Evolutionary conservation across 2,329 filamentous ascomycete genomes (phyloP), one percentile per base, ranked within the genome.

Genomic region (Canariomyces notabilis): DNA sequence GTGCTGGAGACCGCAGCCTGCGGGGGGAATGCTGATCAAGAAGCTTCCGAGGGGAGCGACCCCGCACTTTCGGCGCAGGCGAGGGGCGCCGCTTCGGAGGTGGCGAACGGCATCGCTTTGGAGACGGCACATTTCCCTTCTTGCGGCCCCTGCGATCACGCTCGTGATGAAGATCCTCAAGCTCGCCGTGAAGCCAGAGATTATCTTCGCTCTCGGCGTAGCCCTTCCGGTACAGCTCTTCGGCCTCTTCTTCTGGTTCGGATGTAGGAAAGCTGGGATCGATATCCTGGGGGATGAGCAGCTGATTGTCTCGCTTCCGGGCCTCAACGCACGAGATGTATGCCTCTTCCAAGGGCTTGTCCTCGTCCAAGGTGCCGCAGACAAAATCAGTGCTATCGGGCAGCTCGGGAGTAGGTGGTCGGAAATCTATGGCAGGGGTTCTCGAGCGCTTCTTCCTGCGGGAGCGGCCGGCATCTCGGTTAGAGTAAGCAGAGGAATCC

Each of bases 311-410:
- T 37, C 83, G 83, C 57, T 89, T 85, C 55, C 87, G 83, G 45
- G 87, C 83, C 59, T 90, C 86, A 48, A 94, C 76, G 58, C 86
- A 89, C 2, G 87, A 87, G 46, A 95, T 77, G 64, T 96, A 98
- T 1, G 89, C 91, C 56, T 90, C 89, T 64, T 98, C 93, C n/a
- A 97, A 70, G 2, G 89, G 89, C 36, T 89, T 83, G 61, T 98
- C 93, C 66, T 98, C 93, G 56, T 98, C 93, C 16, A 98, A 75
- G 1, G 93, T 98, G 48, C 93, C 93, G 61, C 93, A 97, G n/a
- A 98, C 93, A 56, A 98, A 98, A 65, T 98, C 93, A 12, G 93
- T 97, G 67, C 90, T 96, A 65, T 98, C 93, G 1, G 93, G 93
- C 9, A 98, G 74, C 61, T 95, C 89, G 2, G 88, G 87, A 1